Evolutionary conservation across 768 basidiomycete species (phyloP).

Genomic region (Sistotremastrum suecicum): DNA sequence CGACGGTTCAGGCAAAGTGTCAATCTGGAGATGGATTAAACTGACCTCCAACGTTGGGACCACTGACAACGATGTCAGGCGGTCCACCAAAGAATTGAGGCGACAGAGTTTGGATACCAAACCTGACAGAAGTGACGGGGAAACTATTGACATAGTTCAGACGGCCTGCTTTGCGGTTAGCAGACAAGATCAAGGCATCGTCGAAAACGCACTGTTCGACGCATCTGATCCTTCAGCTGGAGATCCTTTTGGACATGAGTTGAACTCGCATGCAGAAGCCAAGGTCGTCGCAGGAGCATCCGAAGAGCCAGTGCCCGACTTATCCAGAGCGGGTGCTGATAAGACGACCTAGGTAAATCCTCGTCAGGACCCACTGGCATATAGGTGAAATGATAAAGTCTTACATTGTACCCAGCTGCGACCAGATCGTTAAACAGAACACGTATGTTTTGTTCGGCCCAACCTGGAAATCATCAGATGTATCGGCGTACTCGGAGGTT

Average conservation of each 20-base stretch:
- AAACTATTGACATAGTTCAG: slow-evolving; percentile 31
- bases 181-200: background rate
- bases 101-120: slow-evolving; percentile 24
- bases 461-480: no score
- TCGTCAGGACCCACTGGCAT: background rate
- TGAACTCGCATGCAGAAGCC: slow-evolving; percentile 24
- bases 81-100: slow-evolving; percentile 19
- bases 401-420: slow-evolving; percentile 24
- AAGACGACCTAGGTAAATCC: slow-evolving; percentile 22
- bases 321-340: slow-evolving; percentile 30
- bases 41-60: slow-evolving; percentile 20
- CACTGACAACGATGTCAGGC: slow-evolving; percentile 26
- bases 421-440: slow-evolving; percentile 25
- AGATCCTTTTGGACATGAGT: slow-evolving; percentile 27
- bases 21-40: background rate
- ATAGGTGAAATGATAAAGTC: background rate
- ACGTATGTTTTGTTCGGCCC: slow-evolving; percentile 33
- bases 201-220: slow-evolving; percentile 20
- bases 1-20: background rate
- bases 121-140: slow-evolving; percentile 25
- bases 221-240: slow-evolving; percentile 29
- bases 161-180: slow-evolving; percentile 12
- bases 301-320: slow-evolving; percentile 32
- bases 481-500: no score
- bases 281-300: slow-evolving; percentile 20